Percentiles rank a stretch among this genome's conserved stretches.
Conservation (phyloP, 106 monocot species). For the Phalaenopsis equestris region DNA sequence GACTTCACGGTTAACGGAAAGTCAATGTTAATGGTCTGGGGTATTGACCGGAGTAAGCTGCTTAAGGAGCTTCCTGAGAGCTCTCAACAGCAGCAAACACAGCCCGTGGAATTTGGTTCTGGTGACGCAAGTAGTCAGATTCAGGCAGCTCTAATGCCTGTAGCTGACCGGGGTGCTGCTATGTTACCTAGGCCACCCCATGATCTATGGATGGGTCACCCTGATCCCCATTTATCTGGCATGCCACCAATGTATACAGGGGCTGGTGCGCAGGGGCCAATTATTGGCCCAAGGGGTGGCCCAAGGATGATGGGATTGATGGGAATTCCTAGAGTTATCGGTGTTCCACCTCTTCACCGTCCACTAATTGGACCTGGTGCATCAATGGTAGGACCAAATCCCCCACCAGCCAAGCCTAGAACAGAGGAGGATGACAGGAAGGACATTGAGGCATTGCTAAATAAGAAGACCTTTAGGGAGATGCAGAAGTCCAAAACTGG, state of each 20-base stretch:
- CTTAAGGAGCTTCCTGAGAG: constrained; percentile 87
- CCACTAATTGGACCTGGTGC: constrained; percentile 34
- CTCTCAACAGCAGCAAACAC: constrained; percentile 27
- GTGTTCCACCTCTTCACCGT: constrained; percentile 38
- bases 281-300: constrained; percentile 33
- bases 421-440: constrained; percentile 90
- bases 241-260: constrained; percentile 48
- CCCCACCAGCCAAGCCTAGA: constrained; percentile 31
- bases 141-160: constrained; percentile 11
- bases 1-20: constrained; percentile 73
- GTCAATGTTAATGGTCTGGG: constrained; percentile 64
- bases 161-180: constrained; percentile 9
- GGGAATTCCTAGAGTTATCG: constrained; percentile 67
- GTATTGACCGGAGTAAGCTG: constrained; percentile 71
- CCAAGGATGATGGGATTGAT: constrained; percentile 57
- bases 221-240: constrained; percentile 36
- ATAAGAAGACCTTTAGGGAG: constrained; percentile 88
- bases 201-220: constrained; percentile 58
- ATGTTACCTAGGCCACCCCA: constrained; percentile 29
- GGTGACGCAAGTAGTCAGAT: constrained; percentile 20
- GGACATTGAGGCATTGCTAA: constrained; percentile 83
- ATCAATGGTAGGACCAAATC: constrained; percentile 16
- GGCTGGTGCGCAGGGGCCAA: constrained; percentile 17
- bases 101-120: constrained; percentile 7
- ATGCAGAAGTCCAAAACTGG: constrained; percentile 90